Evolutionary conservation across 1,284 basidiomycete species (phyloP).

Genomic region (Flammula alnicola): DNA sequence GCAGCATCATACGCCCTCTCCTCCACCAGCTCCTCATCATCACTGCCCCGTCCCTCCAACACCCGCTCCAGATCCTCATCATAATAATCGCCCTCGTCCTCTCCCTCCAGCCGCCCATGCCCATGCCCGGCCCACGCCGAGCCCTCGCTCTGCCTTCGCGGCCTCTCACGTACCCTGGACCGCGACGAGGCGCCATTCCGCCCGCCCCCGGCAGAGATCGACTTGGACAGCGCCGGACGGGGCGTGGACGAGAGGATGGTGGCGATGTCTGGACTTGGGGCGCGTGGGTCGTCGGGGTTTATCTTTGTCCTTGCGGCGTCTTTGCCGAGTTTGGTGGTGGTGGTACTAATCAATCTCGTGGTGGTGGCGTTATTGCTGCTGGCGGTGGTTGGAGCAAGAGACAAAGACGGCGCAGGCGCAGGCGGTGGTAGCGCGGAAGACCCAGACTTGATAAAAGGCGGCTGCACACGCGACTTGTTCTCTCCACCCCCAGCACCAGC

Average conservation of each 20-base stretch:
- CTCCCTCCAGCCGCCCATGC: slow-evolving; percentile 5
- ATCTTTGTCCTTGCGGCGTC: neutral
- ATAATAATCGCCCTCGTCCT: slow-evolving; percentile 3
- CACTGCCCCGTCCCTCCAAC: slow-evolving; percentile 31
- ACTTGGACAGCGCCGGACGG: slow-evolving; percentile 32
- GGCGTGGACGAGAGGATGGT: slow-evolving; percentile 51
- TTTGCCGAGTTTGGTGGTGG: too few species aligned
- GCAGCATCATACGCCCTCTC: neutral
- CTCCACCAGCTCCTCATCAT: slow-evolving; percentile 23
- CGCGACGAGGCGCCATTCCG: neutral
- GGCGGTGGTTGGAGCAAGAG: too few species aligned
- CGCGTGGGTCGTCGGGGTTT: slow-evolving; percentile 10
- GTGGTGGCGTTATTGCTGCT: too few species aligned
- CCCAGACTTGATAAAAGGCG: too few species aligned
- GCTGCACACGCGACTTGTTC: too few species aligned
- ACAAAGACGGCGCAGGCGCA: too few species aligned
- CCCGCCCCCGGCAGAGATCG: neutral
- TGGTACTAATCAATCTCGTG: too few species aligned
- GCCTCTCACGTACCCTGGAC: neutral
- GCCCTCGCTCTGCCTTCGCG: neutral
- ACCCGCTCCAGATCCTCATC: slow-evolving; percentile 30
- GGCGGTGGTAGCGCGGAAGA: too few species aligned
- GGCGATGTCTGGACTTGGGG: slow-evolving; percentile 51
- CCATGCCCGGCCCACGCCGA: neutral
- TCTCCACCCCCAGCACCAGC: too few species aligned